These are phyloP conservation scores for Spiraea crenata DNA, from an alignment of 331 rosid species.

Conservation along the genomic window DNA sequence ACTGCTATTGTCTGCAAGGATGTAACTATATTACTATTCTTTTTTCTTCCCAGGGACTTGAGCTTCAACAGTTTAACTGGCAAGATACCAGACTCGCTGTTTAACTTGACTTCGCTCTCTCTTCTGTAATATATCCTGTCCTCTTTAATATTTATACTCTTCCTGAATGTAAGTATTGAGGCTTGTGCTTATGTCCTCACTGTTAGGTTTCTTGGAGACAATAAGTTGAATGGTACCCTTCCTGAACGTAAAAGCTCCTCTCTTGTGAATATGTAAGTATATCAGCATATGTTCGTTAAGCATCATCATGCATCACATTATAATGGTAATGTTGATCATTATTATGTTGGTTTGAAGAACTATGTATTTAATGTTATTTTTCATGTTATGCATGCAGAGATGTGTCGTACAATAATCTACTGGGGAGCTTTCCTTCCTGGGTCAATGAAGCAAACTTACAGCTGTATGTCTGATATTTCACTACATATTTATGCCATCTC, in stretches of 20 bases:
- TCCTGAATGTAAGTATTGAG: background rate
- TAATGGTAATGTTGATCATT: no score
- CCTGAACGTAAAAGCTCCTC: conserved; percentile 42
- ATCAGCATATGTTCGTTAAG: conserved; percentile 2
- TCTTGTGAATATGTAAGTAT: conserved; percentile 61
- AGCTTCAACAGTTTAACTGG: conserved; percentile 78
- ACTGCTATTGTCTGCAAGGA: background rate
- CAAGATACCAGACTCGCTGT: conserved; percentile 57
- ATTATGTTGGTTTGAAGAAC: background rate
- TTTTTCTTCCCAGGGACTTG: conserved; percentile 57
- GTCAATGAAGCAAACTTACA: conserved; percentile 41
- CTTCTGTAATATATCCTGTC: conserved; percentile 48
- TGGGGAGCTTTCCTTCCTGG: conserved; percentile 83
- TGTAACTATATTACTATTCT: background rate
- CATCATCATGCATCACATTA: background rate
- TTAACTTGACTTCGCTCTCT: conserved; percentile 49
- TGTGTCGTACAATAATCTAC: conserved; percentile 66
- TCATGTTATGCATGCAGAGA: conserved; percentile 55
- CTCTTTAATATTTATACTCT: conserved; percentile 1
- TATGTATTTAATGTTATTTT: conserved; percentile 4
- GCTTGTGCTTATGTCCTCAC: conserved; percentile 19
- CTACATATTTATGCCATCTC: no score
- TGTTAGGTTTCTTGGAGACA: conserved; percentile 78
- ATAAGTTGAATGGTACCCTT: conserved; percentile 53
- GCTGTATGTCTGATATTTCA: conserved; percentile 41